Evolutionary conservation across 1,139 yeast genomes (phyloP).

Genomic region (Arxiozyma slooffiae): DNA sequence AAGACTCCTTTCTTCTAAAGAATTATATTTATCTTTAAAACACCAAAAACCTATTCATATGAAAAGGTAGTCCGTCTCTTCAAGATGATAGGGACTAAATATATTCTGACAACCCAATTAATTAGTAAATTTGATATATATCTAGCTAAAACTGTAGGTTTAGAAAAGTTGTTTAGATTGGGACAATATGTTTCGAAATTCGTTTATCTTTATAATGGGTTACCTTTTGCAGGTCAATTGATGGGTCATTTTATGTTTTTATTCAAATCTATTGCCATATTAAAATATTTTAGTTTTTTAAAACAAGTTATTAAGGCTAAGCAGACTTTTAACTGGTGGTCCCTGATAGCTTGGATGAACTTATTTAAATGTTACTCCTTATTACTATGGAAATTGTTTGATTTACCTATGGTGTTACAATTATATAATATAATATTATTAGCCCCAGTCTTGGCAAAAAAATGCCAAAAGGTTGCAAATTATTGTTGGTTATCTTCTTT

Average conservation of each 20-base stretch:
- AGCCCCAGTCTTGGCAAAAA: neutral
- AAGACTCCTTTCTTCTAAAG: no score
- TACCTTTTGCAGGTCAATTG: neutral
- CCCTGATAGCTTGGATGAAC: neutral
- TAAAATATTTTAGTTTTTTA: neutral
- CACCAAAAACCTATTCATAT: neutral
- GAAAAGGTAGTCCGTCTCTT: no score
- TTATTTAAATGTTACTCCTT: neutral
- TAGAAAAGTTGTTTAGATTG: neutral
- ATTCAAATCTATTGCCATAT: neutral
- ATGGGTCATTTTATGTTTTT: neutral
- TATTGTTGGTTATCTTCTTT: conserved; percentile 1
- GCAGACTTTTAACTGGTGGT: neutral
- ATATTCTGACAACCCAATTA: neutral
- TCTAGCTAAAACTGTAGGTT: neutral
- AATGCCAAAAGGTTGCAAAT: neutral
- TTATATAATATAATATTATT: neutral
- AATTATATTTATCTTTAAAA: neutral
- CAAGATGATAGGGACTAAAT: neutral
- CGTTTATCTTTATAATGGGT: neutral
- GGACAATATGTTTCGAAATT: neutral
- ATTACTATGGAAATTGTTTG: neutral
- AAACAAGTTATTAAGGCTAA: neutral
- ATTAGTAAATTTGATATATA: neutral
- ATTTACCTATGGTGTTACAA: neutral